phyloP scores from a whole-genome alignment of 1,139 yeast species.

The Taphrina deformans region DNA sequence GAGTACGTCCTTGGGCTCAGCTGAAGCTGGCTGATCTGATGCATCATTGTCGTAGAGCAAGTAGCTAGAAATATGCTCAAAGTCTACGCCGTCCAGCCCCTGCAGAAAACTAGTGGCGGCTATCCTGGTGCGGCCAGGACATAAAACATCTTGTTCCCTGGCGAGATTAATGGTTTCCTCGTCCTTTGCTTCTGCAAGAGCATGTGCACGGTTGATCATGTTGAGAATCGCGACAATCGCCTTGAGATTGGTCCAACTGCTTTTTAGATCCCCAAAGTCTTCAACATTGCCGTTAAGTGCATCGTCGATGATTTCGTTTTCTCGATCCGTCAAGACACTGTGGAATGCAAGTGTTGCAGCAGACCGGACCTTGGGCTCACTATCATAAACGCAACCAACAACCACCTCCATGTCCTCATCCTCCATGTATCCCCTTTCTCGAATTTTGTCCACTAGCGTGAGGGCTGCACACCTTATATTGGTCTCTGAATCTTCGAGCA shows the following conservation, averaged over 20 bases:
- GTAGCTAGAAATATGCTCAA: constrained; percentile 41
- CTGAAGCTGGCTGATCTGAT: constrained; percentile 38
- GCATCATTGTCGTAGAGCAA: constrained; percentile 44
- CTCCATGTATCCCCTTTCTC: constrained; percentile 63
- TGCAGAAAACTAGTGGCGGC: constrained; percentile 41
- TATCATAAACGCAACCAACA: constrained; percentile 52
- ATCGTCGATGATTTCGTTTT: constrained; percentile 30
- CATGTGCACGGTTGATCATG: constrained; percentile 12
- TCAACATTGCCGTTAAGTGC: constrained; percentile 31
- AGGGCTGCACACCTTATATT: constrained; percentile 58
- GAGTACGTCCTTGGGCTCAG: constrained; percentile 24
- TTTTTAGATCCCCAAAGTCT: constrained; percentile 6
- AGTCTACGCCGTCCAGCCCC: constrained; percentile 37
- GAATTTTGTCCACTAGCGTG: constrained; percentile 57
- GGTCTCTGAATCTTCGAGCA: constrained; percentile 54
- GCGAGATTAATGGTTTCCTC: constrained; percentile 39
- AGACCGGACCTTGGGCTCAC: constrained; percentile 45
- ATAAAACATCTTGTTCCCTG: constrained; percentile 33
- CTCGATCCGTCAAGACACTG: constrained; percentile 40
- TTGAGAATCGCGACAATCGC: constrained; percentile 38
- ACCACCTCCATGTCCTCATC: constrained; percentile 53
- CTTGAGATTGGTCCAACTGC: constrained; percentile 42
- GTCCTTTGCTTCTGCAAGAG: constrained; percentile 29
- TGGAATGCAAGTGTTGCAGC: constrained; percentile 43
- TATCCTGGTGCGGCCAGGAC: constrained; percentile 39